Conservation (phyloP, 352 stramenopile genomes). For the Pythium aristosporum region DNA sequence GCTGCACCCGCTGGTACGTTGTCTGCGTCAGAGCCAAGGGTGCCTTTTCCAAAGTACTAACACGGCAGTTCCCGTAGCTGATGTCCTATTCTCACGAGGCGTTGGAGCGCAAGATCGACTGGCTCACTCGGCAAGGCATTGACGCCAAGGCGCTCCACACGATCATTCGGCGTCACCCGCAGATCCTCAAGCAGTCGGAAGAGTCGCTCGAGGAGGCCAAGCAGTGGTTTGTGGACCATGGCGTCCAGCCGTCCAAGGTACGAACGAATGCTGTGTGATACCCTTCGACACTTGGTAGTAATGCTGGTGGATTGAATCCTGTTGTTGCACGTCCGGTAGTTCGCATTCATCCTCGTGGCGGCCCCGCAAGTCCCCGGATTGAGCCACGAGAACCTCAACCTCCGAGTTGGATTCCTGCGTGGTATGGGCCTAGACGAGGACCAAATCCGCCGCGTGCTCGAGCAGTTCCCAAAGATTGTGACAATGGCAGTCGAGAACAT, state of each 20-base stretch:
- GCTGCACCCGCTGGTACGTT: background rate
- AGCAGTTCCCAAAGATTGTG: constrained; percentile 37
- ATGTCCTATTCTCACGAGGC: background rate
- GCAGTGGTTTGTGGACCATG: constrained; percentile 18
- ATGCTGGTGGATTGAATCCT: too few species aligned
- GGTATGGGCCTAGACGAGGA: constrained; percentile 32
- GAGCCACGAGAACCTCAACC: constrained; percentile 41
- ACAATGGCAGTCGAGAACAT: constrained; percentile 40
- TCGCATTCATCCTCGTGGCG: constrained; percentile 52
- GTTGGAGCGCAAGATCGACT: constrained; percentile 16
- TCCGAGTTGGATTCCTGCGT: constrained; percentile 39
- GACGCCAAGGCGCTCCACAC: background rate
- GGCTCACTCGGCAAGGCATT: constrained; percentile 11
- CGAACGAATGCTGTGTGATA: background rate
- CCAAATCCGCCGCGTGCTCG: constrained; percentile 46
- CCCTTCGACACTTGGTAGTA: too few species aligned
- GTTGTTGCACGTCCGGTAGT: constrained; percentile 20
- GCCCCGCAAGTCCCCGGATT: constrained; percentile 43
- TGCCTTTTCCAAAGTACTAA: too few species aligned
- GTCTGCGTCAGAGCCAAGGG: background rate
- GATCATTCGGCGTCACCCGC: constrained; percentile 10
- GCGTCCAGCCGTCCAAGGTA: constrained; percentile 19
- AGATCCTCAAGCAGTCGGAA: constrained; percentile 16
- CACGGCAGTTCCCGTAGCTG: constrained; percentile 1
- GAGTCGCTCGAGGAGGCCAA: constrained; percentile 7